Evolutionary conservation across 2,329 filamentous ascomycete species (phyloP).

Genomic region (Alternaria sp.): DNA sequence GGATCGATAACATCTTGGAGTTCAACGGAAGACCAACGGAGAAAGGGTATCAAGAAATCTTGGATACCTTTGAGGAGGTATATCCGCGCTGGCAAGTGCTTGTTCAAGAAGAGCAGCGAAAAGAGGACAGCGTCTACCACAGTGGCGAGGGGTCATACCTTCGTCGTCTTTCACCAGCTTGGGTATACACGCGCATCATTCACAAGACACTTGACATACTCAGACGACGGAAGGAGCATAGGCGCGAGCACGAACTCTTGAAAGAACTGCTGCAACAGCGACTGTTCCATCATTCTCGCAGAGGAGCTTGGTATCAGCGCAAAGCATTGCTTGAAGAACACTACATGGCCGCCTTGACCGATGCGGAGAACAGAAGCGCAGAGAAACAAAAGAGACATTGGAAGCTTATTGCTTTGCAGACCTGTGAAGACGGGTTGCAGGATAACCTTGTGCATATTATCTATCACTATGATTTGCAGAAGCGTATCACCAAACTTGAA

Average conservation of each 20-base stretch:
- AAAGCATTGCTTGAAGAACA: slow-evolving; percentile 94
- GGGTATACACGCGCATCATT: slow-evolving; percentile 90
- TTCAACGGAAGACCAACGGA: slow-evolving; percentile 74
- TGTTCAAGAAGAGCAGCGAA: slow-evolving; percentile 75
- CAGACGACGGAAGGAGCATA: slow-evolving; percentile 81
- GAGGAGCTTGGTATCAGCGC: slow-evolving; percentile 94
- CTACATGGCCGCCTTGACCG: slow-evolving; percentile 71
- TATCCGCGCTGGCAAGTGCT: slow-evolving; percentile 82
- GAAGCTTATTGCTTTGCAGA: slow-evolving; percentile 76
- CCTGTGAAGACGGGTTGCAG: slow-evolving; percentile 85
- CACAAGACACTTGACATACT: slow-evolving; percentile 84
- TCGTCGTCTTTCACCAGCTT: slow-evolving; percentile 85
- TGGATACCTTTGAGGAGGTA: slow-evolving; percentile 75
- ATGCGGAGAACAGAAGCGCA: slow-evolving; percentile 39
- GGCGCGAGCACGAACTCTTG: slow-evolving; percentile 76
- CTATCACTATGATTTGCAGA: slow-evolving; percentile 93
- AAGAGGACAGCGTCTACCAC: slow-evolving; percentile 78
- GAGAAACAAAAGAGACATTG: slow-evolving; percentile 80
- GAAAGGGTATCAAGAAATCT: slow-evolving; percentile 69
- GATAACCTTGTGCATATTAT: slow-evolving; percentile 90
- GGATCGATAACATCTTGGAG: slow-evolving; percentile 82
- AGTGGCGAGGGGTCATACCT: slow-evolving; percentile 88
- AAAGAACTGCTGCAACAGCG: slow-evolving; percentile 78
- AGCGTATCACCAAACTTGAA: slow-evolving; percentile 90
- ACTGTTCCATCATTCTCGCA: slow-evolving; percentile 82